These are phyloP conservation scores for Ogataea pilisensis DNA, from an alignment of 805 yeast species.

Conservation along the genomic window DNA sequence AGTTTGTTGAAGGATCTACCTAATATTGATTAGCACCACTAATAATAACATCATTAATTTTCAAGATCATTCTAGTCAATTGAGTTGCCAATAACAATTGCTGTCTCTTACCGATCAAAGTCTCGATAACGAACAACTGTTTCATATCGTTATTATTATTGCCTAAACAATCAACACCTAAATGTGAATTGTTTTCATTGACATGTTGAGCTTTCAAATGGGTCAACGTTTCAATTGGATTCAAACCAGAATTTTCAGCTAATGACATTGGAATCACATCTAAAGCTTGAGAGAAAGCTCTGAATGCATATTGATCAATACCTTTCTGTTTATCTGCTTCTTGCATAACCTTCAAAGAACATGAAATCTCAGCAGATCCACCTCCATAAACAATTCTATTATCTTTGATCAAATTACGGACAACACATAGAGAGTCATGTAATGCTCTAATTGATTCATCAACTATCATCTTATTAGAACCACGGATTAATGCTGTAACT, in stretches of 20 bases:
- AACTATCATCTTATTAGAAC: conserved; percentile 95
- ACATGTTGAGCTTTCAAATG: conserved; percentile 81
- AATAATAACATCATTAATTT: conserved; percentile 93
- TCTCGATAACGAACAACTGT: conserved; percentile 91
- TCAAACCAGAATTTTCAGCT: conserved; percentile 95
- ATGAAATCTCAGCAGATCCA: conserved; percentile 95
- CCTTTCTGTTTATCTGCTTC: conserved; percentile 93
- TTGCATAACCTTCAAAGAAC: conserved; percentile 85
- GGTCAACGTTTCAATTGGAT: conserved; percentile 88
- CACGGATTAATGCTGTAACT: conserved; percentile 90
- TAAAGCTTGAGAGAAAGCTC: conserved; percentile 88
- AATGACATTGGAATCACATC: conserved; percentile 91
- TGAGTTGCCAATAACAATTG: conserved; percentile 95
- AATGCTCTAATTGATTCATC: conserved; percentile 96
- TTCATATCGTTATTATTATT: conserved; percentile 88
- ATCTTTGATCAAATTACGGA: conserved; percentile 89
- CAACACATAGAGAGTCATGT: conserved; percentile 96
- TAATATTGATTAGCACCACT: conserved; percentile 35
- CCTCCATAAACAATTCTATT: conserved; percentile 98
- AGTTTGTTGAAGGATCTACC: too few species aligned
- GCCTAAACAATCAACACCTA: conserved; percentile 95
- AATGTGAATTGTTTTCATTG: conserved; percentile 58
- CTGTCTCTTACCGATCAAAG: conserved; percentile 95
- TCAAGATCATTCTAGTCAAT: conserved; percentile 94
- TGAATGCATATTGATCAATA: conserved; percentile 95